Base-by-base conservation (phyloP, 495 filamentous ascomycete species). In the Parathielavia appendiculata region DNA sequence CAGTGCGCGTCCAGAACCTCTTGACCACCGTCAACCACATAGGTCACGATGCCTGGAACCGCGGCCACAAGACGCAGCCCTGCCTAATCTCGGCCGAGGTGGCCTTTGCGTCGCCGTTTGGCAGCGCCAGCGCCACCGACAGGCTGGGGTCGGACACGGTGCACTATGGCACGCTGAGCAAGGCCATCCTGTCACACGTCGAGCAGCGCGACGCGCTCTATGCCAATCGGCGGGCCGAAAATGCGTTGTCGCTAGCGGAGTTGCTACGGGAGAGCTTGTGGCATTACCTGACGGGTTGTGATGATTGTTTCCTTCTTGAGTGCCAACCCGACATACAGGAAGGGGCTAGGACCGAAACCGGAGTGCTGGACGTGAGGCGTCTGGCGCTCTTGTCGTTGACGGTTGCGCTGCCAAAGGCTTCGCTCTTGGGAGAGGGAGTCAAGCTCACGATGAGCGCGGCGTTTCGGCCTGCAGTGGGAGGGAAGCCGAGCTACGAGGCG, bases 151-250 rank as follows among this genome's bases (percentile, higher is more conserved):
- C 51, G 14, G 81, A 77, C 51, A 86, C 84, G 10, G 75, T 86
- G 23, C 78, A 87, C 67, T 87, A 86, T 64, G 83, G 84, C 20
- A 76, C 57, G 23, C 66, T 86, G 19, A 80, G 77, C 66, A 84
- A 86, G 66, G 64, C 66, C 5, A 73, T 86, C 16, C 60, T 80
- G 1, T 59, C 57, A 19, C 59, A 58, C 1, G 58, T 80, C 22
- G 65, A 1, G 41, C 5, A 30, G 16, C 48, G 48, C 9, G 51
- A 63, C 26, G 26, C n/a, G n/a, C n/a, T n/a, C n/a, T n/a, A 30
- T 6, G 6, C 26, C 26, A 30, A 30, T 6, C 26, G 26, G 26
- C 3, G 26, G 26, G 26, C 2, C 6, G 2, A 3, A 2, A 6
- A n/a, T 17, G 43, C 51, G 40, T 47, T 43, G 19, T 10, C 36